A percentile compares a stretch with the other conserved stretches of the same genome.
phyloP scores from a whole-genome alignment of 352 stramenopile genomes.

The Globisporangium solare region DNA sequence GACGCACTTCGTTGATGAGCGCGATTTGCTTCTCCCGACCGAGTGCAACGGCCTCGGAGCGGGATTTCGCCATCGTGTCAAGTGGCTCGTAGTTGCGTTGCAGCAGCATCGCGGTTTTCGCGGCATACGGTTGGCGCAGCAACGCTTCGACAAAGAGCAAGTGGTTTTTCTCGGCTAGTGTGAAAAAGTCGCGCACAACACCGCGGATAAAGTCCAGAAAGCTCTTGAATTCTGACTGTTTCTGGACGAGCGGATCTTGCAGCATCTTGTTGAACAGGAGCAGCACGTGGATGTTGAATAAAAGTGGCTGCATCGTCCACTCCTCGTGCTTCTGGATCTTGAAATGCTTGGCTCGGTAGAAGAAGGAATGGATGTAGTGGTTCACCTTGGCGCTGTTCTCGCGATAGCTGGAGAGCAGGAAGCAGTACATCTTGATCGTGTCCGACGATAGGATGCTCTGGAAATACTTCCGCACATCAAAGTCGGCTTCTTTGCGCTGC shows the following conservation, averaged over 20 bases:
- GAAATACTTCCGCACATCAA: constrained; percentile 83
- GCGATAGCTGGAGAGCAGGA: constrained; percentile 61
- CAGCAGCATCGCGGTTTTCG: constrained; percentile 63
- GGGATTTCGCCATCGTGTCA: constrained; percentile 56
- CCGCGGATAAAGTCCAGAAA: constrained; percentile 80
- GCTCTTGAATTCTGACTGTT: constrained; percentile 46
- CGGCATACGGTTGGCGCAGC: constrained; percentile 64
- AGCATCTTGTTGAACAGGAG: constrained; percentile 83
- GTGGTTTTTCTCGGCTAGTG: constrained; percentile 71
- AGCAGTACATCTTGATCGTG: constrained; percentile 83
- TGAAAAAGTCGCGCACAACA: constrained; percentile 78
- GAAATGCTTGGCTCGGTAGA: constrained; percentile 83
- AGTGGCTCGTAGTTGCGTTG: constrained; percentile 74
- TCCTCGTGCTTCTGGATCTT: constrained; percentile 65
- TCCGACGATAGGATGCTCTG: constrained; percentile 74
- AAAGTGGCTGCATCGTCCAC: constrained; percentile 82
- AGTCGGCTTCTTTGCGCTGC: constrained; percentile 83
- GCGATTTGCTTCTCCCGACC: constrained; percentile 52
- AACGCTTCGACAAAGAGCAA: constrained; percentile 76
- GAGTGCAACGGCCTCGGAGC: constrained; percentile 55
- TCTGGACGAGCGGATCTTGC: constrained; percentile 67
- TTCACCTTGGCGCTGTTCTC: constrained; percentile 82
- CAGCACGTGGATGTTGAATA: constrained; percentile 83
- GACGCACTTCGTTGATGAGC: constrained; percentile 57
- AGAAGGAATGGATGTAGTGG: constrained; percentile 87